A percentile compares a stretch with the other conserved stretches of the same genome.
These are phyloP conservation scores for Gillenia trifoliata DNA, from an alignment of 306 rosid genomes.

Conservation along the genomic window DNA sequence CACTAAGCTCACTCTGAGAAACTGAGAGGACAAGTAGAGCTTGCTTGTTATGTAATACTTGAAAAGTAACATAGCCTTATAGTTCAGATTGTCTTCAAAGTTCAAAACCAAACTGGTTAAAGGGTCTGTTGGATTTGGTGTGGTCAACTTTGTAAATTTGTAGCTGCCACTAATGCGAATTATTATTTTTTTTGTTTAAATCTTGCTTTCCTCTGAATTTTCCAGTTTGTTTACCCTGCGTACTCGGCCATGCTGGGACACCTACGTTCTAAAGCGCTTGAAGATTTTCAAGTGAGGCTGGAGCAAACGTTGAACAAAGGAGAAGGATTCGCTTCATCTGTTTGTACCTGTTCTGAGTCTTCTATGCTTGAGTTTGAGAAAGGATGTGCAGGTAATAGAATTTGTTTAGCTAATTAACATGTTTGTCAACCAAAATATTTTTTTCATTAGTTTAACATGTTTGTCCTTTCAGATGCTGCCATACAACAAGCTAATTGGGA, in stretches of 20 bases:
- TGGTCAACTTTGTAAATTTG: neutral
- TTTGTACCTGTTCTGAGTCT: constrained; percentile 31
- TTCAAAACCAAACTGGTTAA: neutral
- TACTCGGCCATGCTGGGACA: constrained; percentile 63
- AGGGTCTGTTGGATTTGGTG: neutral
- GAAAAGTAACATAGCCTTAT: neutral
- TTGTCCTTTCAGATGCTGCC: constrained; percentile 51
- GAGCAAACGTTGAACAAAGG: constrained; percentile 62
- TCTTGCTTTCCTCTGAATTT: constrained; percentile 14
- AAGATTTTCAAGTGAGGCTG: constrained; percentile 54
- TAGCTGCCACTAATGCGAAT: neutral
- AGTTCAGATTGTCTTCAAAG: neutral
- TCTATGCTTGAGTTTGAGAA: constrained; percentile 57
- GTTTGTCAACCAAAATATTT: neutral
- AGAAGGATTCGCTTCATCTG: constrained; percentile 71
- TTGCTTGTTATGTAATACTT: neutral
- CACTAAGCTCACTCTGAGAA: neutral
- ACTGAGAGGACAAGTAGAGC: neutral
- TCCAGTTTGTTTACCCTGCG: constrained; percentile 68
- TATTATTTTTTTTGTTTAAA: neutral
- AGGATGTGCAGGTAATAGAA: constrained; percentile 60
- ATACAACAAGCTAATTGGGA: constrained; percentile 66
- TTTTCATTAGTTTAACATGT: neutral
- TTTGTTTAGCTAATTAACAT: neutral
- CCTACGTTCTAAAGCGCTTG: constrained; percentile 51